A percentile compares a stretch with the other conserved stretches of the same genome.
These are phyloP conservation scores for Diaporthe sp. DNA, from an alignment of 2,329 filamentous ascomycete genomes.

Conservation along the genomic window DNA sequence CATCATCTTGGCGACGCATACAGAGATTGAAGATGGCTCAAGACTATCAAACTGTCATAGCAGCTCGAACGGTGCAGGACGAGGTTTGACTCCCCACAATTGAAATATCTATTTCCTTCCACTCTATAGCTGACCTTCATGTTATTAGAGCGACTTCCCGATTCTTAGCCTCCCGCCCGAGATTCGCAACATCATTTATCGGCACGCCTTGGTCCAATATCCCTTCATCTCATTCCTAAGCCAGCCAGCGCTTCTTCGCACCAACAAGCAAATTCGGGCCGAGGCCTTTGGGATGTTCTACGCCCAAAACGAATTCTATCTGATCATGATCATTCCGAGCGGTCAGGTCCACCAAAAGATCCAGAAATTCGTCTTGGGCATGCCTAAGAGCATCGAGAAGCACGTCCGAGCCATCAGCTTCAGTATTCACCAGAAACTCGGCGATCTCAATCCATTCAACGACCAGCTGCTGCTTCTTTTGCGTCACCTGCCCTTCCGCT, in stretches of 20 bases:
- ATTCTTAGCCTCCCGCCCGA: not conserved
- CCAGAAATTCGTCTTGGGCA: not conserved
- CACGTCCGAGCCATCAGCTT: not conserved
- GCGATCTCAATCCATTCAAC: too few relatives aligned
- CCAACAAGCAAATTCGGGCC: not conserved
- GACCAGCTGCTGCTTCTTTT: too few relatives aligned
- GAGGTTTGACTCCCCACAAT: not conserved
- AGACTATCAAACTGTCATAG: not conserved
- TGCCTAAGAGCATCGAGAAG: not conserved
- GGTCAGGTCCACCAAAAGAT: too few relatives aligned
- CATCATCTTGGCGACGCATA: not conserved
- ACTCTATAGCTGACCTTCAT: not conserved
- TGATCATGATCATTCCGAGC: not conserved
- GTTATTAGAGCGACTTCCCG: not conserved
- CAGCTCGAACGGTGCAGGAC: not conserved
- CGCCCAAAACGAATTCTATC: not conserved
- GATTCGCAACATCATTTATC: not conserved
- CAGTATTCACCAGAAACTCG: too few relatives aligned
- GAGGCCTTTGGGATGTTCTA: not conserved
- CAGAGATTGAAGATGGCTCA: not conserved
- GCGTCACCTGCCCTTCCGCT: too few relatives aligned
- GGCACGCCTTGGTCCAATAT: not conserved
- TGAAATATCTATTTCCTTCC: not conserved
- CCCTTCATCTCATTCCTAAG: too few relatives aligned
- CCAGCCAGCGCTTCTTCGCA: not conserved